A percentile compares a stretch with the other conserved stretches of the same genome.
phyloP scores from a whole-genome alignment of 371 early-diverging fungal genomes.

The Mortierella sp. region DNA sequence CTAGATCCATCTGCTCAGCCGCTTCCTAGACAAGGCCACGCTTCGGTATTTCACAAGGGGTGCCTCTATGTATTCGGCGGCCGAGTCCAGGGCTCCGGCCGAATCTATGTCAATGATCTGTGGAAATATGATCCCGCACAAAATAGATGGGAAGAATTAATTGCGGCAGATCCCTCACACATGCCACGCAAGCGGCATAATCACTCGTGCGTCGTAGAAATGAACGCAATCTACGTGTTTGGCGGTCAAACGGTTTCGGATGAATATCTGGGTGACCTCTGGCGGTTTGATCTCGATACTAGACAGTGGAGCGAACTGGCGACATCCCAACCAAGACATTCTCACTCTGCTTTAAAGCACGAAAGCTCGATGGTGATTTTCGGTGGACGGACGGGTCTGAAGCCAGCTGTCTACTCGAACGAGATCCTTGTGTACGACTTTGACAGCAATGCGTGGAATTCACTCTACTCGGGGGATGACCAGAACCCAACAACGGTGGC shows the following conservation, averaged over 20 bases:
- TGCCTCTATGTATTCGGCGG: slow-evolving; percentile 39
- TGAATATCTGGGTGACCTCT: slow-evolving; percentile 33
- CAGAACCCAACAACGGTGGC: slow-evolving; percentile 16
- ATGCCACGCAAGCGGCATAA: slow-evolving; percentile 35
- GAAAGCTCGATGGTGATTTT: slow-evolving; percentile 24
- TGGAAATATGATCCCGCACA: slow-evolving; percentile 28
- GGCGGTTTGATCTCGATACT: slow-evolving; percentile 37
- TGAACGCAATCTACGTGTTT: slow-evolving; percentile 29
- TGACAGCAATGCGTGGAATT: slow-evolving; percentile 20
- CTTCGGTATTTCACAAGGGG: slow-evolving; percentile 27
- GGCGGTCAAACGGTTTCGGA: slow-evolving; percentile 33
- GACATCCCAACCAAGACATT: slow-evolving; percentile 33
- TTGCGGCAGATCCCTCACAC: slow-evolving; percentile 10
- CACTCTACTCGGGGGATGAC: slow-evolving; percentile 12
- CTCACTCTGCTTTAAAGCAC: slow-evolving; percentile 25
- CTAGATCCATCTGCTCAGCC: slow-evolving; percentile 12
- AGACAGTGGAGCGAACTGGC: slow-evolving; percentile 31
- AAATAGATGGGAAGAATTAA: slow-evolving; percentile 27
- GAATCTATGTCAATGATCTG: slow-evolving; percentile 36
- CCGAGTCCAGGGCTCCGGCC: slow-evolving; percentile 35
- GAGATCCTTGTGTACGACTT: slow-evolving; percentile 32
- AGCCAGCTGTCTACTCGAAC: slow-evolving; percentile 40
- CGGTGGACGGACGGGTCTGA: slow-evolving; percentile 37
- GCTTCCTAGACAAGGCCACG: slow-evolving; percentile 40
- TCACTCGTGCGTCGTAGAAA: slow-evolving; percentile 28